Conservation (phyloP, 192 early-diverging fungal species). For the Gonapodya prolifera region DNA sequence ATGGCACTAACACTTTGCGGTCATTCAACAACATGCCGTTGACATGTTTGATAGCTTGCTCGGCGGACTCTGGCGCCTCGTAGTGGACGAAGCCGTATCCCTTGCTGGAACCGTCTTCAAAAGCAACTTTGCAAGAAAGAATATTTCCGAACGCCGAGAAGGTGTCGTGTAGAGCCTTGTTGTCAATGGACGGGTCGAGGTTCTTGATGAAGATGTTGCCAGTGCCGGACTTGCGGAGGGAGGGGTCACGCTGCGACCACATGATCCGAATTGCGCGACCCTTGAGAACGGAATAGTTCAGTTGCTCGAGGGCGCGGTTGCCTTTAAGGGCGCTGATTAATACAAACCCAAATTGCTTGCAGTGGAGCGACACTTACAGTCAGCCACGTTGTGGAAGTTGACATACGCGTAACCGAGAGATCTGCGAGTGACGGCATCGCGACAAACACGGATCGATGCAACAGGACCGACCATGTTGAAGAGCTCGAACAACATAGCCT, state of each 20-base stretch:
- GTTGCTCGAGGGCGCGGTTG: conserved; percentile 78
- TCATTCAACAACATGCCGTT: conserved; percentile 99
- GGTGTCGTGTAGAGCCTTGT: conserved; percentile 98
- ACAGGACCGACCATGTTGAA: conserved; percentile 93
- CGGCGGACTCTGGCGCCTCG: conserved; percentile 85
- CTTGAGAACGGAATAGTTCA: conserved; percentile 96
- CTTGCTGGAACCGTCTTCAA: conserved; percentile 70
- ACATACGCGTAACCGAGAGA: conserved; percentile 96
- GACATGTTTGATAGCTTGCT: conserved; percentile 91
- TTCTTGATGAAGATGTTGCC: conserved; percentile 99
- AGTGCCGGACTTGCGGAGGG: conserved; percentile 73
- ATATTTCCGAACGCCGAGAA: conserved; percentile 96
- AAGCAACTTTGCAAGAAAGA: conserved; percentile 93
- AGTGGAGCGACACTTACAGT: conserved; percentile 33
- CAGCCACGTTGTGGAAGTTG: conserved; percentile 86
- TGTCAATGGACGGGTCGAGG: conserved; percentile 91
- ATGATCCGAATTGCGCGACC: conserved; percentile 96
- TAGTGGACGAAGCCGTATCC: conserved; percentile 99
- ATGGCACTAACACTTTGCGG: conserved; percentile 73
- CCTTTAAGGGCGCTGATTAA: conserved; percentile 23
- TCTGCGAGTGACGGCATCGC: conserved; percentile 93
- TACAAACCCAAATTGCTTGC: background rate
- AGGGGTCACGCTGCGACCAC: conserved; percentile 99
- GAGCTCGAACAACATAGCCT: conserved; percentile 94
- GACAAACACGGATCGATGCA: conserved; percentile 93